A percentile compares a stretch with the other conserved stretches of the same genome.
These are phyloP conservation scores for Stachybotrys chlorohalonatus DNA, from an alignment of 2,329 filamentous ascomycete genomes.

Conservation along the genomic window DNA sequence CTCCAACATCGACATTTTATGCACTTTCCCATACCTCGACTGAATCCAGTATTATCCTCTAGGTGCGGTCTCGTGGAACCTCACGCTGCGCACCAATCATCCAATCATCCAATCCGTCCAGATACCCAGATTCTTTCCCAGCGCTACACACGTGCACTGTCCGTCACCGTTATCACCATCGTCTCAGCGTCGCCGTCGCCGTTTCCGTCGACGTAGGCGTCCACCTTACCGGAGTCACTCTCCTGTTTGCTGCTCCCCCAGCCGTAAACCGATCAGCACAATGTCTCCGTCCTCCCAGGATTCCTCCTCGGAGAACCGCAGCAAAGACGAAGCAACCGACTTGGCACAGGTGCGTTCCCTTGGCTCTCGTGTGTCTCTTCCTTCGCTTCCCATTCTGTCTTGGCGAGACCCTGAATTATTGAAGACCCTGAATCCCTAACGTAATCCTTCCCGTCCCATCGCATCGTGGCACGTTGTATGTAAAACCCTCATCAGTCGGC, in stretches of 20 bases:
- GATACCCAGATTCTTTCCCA: background rate
- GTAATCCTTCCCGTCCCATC: background rate
- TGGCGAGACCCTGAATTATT: background rate
- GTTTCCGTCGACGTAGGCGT: too few species aligned
- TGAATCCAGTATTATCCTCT: background rate
- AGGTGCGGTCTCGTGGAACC: background rate
- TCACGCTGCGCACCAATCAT: background rate
- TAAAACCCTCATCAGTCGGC: background rate
- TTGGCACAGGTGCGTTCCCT: background rate
- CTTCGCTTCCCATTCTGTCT: background rate
- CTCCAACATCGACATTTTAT: background rate
- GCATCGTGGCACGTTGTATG: slow-evolving; percentile 2
- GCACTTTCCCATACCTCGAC: background rate
- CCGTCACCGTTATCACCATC: background rate
- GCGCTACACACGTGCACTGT: background rate
- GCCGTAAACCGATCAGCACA: background rate
- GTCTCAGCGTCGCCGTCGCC: too few species aligned
- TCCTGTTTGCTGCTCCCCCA: too few species aligned
- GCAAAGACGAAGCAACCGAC: background rate
- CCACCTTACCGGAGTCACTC: too few species aligned
- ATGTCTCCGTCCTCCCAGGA: background rate
- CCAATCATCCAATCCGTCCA: background rate
- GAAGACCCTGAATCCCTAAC: background rate
- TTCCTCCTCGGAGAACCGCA: background rate
- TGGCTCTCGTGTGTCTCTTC: background rate